Percentiles rank a stretch among this genome's conserved stretches.
These are phyloP conservation scores for Aspergillus chevalieri DNA, from an alignment of 2,329 filamentous ascomycete genomes.

Conservation along the genomic window DNA sequence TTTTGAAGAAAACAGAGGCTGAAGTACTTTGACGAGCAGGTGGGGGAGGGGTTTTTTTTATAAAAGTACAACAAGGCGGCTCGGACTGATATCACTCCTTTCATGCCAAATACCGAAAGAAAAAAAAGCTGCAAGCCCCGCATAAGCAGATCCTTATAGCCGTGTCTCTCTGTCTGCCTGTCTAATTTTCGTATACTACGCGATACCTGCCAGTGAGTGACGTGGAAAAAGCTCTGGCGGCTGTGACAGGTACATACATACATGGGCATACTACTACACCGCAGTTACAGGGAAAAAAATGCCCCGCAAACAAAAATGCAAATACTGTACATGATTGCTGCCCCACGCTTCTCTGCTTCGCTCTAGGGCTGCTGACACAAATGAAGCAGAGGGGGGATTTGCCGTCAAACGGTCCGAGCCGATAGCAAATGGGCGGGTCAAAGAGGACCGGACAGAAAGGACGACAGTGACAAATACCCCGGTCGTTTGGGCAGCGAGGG, in stretches of 20 bases:
- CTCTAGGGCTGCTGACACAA: slow-evolving; percentile 9
- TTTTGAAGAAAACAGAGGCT: slow-evolving; percentile 10
- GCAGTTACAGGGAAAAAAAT: slow-evolving; percentile 1
- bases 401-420: slow-evolving; percentile 23
- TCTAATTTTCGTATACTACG: too few species aligned
- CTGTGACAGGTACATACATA: slow-evolving; percentile 19
- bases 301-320: not conserved
- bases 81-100: slow-evolving; percentile 22
- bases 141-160: slow-evolving; percentile 9
- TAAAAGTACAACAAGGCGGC: slow-evolving; percentile 12
- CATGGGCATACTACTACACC: too few species aligned
- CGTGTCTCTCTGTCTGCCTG: too few species aligned
- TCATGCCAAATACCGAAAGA: not conserved
- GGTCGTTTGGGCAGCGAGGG: slow-evolving; percentile 26
- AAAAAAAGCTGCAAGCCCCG: slow-evolving; percentile 17
- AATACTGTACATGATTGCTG: not conserved
- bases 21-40: slow-evolving; percentile 9
- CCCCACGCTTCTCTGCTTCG: slow-evolving; percentile 1
- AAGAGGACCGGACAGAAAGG: slow-evolving; percentile 10
- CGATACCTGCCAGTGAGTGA: slow-evolving; percentile 15
- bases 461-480: slow-evolving; percentile 12
- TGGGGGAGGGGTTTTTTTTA: slow-evolving; percentile 6
- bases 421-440: slow-evolving; percentile 15
- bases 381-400: slow-evolving; percentile 9
- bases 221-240: slow-evolving; percentile 25